Evolutionary conservation across 2,329 filamentous ascomycete species (phyloP).

Genomic region (Xylariaceae sp.): DNA sequence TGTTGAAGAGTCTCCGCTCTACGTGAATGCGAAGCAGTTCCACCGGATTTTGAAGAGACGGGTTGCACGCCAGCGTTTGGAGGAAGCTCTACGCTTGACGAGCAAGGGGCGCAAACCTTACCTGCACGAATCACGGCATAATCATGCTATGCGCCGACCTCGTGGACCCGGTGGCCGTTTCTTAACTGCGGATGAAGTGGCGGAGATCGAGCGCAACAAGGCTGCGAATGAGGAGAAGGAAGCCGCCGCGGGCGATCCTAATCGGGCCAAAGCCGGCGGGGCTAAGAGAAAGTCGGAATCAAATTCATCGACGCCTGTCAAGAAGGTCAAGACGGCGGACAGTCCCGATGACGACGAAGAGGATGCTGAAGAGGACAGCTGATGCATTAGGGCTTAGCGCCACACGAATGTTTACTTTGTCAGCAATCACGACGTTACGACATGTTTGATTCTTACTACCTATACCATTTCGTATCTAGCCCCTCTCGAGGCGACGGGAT

Average conservation of each 20-base stretch:
- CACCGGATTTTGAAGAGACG: constrained; percentile 93
- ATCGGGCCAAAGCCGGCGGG: constrained; percentile 39
- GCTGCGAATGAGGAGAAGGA: constrained; percentile 37
- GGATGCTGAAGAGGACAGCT: constrained; percentile 39
- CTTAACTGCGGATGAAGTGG: constrained; percentile 92
- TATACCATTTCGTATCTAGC: constrained; percentile 31
- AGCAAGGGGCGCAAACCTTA: constrained; percentile 96
- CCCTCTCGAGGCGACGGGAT: constrained; percentile 21
- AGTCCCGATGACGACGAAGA: constrained; percentile 43
- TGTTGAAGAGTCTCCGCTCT: constrained; percentile 85
- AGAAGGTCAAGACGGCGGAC: constrained; percentile 45
- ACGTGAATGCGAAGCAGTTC: constrained; percentile 98
- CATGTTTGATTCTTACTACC: constrained; percentile 28
- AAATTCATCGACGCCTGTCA: constrained; percentile 44
- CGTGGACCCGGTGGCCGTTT: constrained; percentile 92
- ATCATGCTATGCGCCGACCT: constrained; percentile 94
- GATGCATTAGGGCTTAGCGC: constrained; percentile 16
- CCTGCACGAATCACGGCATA: constrained; percentile 93
- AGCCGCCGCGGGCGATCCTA: constrained; percentile 30
- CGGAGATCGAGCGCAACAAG: constrained; percentile 71
- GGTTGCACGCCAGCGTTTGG: constrained; percentile 86
- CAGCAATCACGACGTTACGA: constrained; percentile 34
- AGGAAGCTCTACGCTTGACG: constrained; percentile 85
- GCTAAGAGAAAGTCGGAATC: constrained; percentile 58
- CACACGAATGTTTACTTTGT: constrained; percentile 26